Evolutionary conservation across 345 rosid species (phyloP).

Genomic region (Barbarea vulgaris): DNA sequence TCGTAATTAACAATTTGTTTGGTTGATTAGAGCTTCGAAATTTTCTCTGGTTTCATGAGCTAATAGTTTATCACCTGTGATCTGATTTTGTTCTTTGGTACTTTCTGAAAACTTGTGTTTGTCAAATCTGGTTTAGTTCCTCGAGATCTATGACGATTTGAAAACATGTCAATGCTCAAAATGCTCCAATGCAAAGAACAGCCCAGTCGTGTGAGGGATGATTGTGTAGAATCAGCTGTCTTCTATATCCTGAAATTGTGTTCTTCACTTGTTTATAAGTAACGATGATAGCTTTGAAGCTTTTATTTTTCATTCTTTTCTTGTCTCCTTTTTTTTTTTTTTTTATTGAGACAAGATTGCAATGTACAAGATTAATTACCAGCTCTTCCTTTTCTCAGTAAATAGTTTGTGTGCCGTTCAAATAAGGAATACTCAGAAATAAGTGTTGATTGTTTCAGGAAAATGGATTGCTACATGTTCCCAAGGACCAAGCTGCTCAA

Average conservation of each 20-base stretch:
- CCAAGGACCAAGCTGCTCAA: constrained; percentile 73
- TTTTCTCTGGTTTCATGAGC: neutral
- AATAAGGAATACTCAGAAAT: neutral
- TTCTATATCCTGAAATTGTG: neutral
- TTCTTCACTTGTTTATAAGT: constrained; percentile 12
- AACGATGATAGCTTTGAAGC: neutral
- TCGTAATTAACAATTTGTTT: neutral
- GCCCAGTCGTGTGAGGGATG: neutral
- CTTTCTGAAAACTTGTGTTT: neutral
- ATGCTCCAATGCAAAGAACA: neutral
- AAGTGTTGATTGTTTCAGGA: constrained; percentile 53
- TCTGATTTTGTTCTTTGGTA: neutral
- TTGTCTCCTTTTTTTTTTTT: neutral
- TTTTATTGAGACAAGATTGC: neutral
- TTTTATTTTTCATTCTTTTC: neutral
- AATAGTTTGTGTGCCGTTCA: neutral
- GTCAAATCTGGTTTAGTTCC: neutral
- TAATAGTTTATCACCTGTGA: neutral
- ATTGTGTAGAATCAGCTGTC: neutral
- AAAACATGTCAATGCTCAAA: constrained; percentile 11
- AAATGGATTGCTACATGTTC: constrained; percentile 81
- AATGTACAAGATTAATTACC: neutral
- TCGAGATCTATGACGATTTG: neutral
- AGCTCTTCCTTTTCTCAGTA: neutral
- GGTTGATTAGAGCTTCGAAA: neutral